A percentile compares a stretch with the other conserved stretches of the same genome.
Evolutionary conservation across 2,329 filamentous ascomycete genomes (phyloP).

Genomic region (Penicillium frequentans): DNA sequence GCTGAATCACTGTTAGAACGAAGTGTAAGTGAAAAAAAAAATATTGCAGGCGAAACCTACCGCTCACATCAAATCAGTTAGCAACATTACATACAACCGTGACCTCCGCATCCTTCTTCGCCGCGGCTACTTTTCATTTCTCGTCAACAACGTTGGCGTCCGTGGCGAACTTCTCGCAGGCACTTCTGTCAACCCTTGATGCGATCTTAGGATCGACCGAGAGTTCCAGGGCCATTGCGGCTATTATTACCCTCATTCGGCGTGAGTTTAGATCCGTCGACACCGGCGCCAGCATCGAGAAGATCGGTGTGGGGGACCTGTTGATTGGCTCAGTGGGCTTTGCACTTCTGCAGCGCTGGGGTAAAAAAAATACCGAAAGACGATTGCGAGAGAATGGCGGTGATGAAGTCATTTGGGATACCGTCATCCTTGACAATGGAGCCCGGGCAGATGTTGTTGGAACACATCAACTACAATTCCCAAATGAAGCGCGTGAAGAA

Average conservation of each 20-base stretch:
- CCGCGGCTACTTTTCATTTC: conserved; percentile 47
- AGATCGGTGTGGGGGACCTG: conserved; percentile 45
- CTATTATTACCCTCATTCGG: conserved; percentile 48
- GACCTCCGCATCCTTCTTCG: conserved; percentile 49
- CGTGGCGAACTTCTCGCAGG: conserved; percentile 43
- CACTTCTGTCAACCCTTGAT: conserved; percentile 47
- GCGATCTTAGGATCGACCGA: conserved; percentile 50
- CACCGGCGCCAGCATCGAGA: conserved; percentile 30
- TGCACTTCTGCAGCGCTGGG: conserved; percentile 49
- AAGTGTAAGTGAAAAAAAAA: conserved; percentile 34
- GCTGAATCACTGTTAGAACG: conserved; percentile 47
- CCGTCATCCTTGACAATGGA: conserved; percentile 49
- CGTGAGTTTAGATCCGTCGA: conserved; percentile 45
- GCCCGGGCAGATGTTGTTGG: conserved; percentile 48
- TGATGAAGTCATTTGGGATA: conserved; percentile 49
- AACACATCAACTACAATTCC: conserved; percentile 37
- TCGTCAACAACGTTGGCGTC: conserved; percentile 47
- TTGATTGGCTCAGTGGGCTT: conserved; percentile 47
- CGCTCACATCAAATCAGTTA: conserved; percentile 33
- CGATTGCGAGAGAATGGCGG: conserved; percentile 42
- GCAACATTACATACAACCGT: conserved; percentile 45
- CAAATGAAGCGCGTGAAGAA: conserved; percentile 43
- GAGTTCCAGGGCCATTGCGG: conserved; percentile 49
- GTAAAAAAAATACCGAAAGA: conserved; percentile 44
- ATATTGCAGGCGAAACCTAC: not conserved